A percentile compares a stretch with the other conserved stretches of the same genome.
Evolutionary conservation across 164 flowering plant species (phyloP).

Genomic region (Annona squamosa): DNA sequence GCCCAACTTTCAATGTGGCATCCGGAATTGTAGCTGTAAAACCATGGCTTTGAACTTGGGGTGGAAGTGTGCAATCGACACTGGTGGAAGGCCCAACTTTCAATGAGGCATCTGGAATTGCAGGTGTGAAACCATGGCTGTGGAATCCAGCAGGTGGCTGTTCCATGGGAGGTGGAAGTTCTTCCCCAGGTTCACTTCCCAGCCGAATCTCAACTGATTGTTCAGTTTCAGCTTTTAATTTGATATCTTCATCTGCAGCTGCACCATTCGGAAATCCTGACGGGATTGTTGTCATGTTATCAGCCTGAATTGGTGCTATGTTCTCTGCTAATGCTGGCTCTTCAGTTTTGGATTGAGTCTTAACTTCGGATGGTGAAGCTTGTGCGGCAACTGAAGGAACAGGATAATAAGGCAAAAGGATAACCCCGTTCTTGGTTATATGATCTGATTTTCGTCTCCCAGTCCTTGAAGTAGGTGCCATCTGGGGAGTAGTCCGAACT

Average conservation of each 20-base stretch:
- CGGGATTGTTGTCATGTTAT: too few relatives aligned
- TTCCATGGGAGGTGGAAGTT: background rate
- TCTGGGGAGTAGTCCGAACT: slow-evolving; percentile 1
- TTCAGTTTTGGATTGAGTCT: slow-evolving; percentile 18
- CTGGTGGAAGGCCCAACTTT: background rate
- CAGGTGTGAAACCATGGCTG: background rate
- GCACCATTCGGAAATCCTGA: background rate
- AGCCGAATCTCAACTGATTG: background rate
- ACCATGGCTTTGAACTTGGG: background rate
- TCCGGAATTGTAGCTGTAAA: background rate
- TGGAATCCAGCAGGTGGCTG: background rate
- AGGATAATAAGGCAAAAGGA: background rate
- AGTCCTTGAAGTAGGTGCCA: background rate
- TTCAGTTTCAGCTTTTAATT: slow-evolving; percentile 2
- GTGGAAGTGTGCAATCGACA: too few relatives aligned
- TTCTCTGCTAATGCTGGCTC: slow-evolving; percentile 46
- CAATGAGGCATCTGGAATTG: background rate
- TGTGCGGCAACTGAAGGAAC: slow-evolving; percentile 4
- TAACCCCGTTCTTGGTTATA: slow-evolving; percentile 4
- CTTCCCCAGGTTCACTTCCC: background rate
- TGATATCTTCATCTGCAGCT: slow-evolving; percentile 3
- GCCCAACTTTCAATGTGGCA: background rate
- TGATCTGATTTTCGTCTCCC: slow-evolving; percentile 9
- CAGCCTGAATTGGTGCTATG: background rate
- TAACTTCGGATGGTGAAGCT: slow-evolving; percentile 20